phyloP scores from a whole-genome alignment of 2,329 filamentous ascomycete genomes.

The Epichloe sibirici region DNA sequence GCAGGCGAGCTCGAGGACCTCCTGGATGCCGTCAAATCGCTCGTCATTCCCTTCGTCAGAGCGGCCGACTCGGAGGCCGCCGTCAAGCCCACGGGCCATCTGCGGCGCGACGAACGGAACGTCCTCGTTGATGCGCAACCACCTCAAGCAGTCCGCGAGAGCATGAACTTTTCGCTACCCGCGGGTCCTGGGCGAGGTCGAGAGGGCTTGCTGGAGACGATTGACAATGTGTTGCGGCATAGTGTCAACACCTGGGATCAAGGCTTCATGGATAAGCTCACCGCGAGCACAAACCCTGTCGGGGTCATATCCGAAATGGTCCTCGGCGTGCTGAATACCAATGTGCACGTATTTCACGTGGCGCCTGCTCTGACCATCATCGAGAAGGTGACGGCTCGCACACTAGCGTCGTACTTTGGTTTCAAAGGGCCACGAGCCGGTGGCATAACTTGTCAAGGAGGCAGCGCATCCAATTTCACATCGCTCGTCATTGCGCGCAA shows the following conservation, averaged over 20 bases:
- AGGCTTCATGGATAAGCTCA: slow-evolving; percentile 91
- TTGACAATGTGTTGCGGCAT: slow-evolving; percentile 62
- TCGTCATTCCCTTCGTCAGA: slow-evolving; percentile 2
- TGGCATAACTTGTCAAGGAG: slow-evolving; percentile 68
- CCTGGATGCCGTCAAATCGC: slow-evolving; percentile 1
- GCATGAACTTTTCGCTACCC: slow-evolving; percentile 25
- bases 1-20: slow-evolving; percentile 3
- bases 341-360: slow-evolving; percentile 85
- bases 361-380: slow-evolving; percentile 77
- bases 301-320: slow-evolving; percentile 80
- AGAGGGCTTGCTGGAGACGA: slow-evolving; percentile 58
- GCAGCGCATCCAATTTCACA: slow-evolving; percentile 70
- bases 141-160: neutral
- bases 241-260: slow-evolving; percentile 98
- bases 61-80: slow-evolving; percentile 1
- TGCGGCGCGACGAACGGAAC: neutral
- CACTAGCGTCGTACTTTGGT: slow-evolving; percentile 65
- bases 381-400: slow-evolving; percentile 67
- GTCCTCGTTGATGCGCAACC: neutral
- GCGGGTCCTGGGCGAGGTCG: slow-evolving; percentile 49
- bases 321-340: slow-evolving; percentile 78
- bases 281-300: slow-evolving; percentile 75
- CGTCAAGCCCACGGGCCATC: neutral
- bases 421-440: slow-evolving; percentile 56
- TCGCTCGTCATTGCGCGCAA: slow-evolving; percentile 81